Evolutionary conservation across 2,329 filamentous ascomycete genomes (phyloP), one percentile per base, ranked within the genome.

Genomic region (Grosmannia huntii): DNA sequence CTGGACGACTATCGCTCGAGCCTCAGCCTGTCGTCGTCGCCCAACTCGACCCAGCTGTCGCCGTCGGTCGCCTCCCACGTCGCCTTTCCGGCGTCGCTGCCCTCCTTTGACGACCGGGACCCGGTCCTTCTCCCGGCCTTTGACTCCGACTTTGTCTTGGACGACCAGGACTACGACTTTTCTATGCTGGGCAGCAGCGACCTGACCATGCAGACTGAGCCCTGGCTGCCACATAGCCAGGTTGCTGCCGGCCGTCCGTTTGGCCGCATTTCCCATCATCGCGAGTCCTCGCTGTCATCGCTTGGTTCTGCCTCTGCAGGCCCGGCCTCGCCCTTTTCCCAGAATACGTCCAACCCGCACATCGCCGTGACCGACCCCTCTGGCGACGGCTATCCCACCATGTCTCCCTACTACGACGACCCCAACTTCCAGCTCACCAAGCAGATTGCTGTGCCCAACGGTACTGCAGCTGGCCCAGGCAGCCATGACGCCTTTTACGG

Each of bases 261-360:
- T 46, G 68, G 69, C 58, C 71, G 73, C 19, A 67, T 74, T 44
- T 65, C 73, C 28, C 82, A 85, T 64, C 75, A 84, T 52, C 77
- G 82, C 63, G 81, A 84, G 62, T 80, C 81, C 2, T 84, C 81
- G 7, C 70, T 82, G 44, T 84, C 82, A 0, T 84, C 82, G 0
- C 65, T 84, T 48, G 80, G 79, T 12, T 84, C 82, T 0, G 75
- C 78, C 41, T 84, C 82, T 0, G 75, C 79, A 28, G 80, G 78
- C n/a, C 82, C 82, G 21, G 73, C 76, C 0, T 85, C 82, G 21
- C 81, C 82, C 4, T 84, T 75, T 66, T 76, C 75, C 46, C 71
- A 76, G 59, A 81, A 74, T 65, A 77, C 73, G 1, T 75, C 79
- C 44, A 80, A 83, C 61, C 81, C 81, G 2, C 79, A 82, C 10